These are phyloP conservation scores for Entoloma clypeatum DNA, from an alignment of 1,284 basidiomycete species.

Conservation along the genomic window DNA sequence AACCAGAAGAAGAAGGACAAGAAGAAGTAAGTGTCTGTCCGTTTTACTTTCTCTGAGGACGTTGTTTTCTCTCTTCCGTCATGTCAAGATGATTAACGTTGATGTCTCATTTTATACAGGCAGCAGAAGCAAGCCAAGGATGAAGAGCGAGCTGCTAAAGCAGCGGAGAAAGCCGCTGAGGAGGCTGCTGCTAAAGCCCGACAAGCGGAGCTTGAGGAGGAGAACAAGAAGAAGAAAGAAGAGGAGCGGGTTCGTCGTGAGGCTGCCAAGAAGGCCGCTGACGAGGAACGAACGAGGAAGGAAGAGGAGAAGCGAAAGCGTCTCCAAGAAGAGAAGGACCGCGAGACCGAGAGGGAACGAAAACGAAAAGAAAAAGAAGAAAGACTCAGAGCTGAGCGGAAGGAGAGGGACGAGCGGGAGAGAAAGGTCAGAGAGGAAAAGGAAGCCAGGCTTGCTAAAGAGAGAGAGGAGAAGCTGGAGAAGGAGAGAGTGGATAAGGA, in stretches of 20 bases:
- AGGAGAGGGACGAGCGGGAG: slow-evolving; percentile 63
- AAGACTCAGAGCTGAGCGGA: slow-evolving; percentile 55
- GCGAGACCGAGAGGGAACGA: slow-evolving; percentile 55
- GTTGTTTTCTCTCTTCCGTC: slow-evolving; percentile 13
- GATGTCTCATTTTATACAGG: slow-evolving; percentile 40
- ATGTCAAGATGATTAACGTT: slow-evolving; percentile 6
- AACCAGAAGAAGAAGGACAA: slow-evolving; percentile 99
- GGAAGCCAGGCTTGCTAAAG: slow-evolving; percentile 48
- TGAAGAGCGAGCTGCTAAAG: slow-evolving; percentile 77
- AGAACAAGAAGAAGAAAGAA: slow-evolving; percentile 68
- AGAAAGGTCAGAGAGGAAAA: slow-evolving; percentile 40
- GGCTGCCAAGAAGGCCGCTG: slow-evolving; percentile 66
- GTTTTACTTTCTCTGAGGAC: no score
- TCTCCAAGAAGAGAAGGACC: slow-evolving; percentile 61
- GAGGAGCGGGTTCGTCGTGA: slow-evolving; percentile 57
- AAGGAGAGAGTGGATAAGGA: slow-evolving; percentile 44
- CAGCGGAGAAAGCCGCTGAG: slow-evolving; percentile 80
- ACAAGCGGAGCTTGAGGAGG: slow-evolving; percentile 55
- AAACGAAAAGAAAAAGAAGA: slow-evolving; percentile 61
- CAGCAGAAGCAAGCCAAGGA: slow-evolving; percentile 91
- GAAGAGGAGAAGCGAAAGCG: slow-evolving; percentile 77
- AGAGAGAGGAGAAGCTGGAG: slow-evolving; percentile 44
- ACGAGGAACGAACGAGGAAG: slow-evolving; percentile 76
- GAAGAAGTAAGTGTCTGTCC: slow-evolving; percentile 74
- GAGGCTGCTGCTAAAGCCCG: slow-evolving; percentile 67